Percentiles rank a stretch among this genome's conserved stretches.
These are phyloP conservation scores for Acorus gramineus DNA, from an alignment of 106 monocot genomes.

Conservation along the genomic window DNA sequence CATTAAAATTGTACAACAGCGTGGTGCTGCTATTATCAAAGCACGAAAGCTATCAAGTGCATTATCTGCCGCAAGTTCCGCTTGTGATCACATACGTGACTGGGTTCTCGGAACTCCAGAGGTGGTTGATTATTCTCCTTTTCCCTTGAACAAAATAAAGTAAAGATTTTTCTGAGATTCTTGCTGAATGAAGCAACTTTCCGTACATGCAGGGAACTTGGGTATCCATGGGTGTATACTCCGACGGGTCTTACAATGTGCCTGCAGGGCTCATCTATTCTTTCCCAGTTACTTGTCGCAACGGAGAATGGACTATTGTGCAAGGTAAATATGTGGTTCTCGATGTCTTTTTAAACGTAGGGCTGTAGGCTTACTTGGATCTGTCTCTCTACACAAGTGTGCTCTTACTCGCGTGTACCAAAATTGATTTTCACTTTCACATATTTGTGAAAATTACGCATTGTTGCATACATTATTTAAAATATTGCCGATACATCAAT, in stretches of 20 bases:
- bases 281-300: constrained; percentile 6
- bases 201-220: neutral
- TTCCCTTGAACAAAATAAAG: no score
- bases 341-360: neutral
- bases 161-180: neutral
- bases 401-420: neutral
- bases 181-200: neutral
- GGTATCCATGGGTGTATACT: constrained; percentile 8
- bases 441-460: neutral
- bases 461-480: no score
- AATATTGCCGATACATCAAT: no score
- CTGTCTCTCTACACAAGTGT: neutral
- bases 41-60: constrained; percentile 86
- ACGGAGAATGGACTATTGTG: constrained; percentile 5
- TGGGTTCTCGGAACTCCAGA: constrained; percentile 91
- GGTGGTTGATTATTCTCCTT: constrained; percentile 13
- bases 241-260: constrained; percentile 4
- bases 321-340: constrained; percentile 6
- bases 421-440: constrained; percentile 9
- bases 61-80: constrained; percentile 81
- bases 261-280: constrained; percentile 7
- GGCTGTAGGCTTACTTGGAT: neutral
- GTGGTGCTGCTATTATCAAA: constrained; percentile 89
- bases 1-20: constrained; percentile 71
- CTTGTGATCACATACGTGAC: constrained; percentile 79